These are phyloP conservation scores for Protomyces inouyei DNA, from an alignment of 1,139 yeast species.

Conservation along the genomic window DNA sequence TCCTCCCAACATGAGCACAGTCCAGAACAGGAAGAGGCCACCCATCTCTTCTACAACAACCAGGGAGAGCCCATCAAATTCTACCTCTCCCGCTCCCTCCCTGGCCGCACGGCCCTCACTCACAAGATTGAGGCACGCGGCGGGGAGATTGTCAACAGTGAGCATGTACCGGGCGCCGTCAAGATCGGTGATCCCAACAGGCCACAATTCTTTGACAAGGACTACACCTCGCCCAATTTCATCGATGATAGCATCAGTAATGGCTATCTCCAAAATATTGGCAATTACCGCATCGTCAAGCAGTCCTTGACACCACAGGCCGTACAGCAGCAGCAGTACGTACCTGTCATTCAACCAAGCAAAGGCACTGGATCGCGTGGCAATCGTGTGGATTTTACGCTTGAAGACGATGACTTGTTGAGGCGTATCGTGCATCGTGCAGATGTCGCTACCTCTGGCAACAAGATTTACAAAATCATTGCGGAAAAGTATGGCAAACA, in stretches of 20 bases:
- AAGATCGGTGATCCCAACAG: slow-evolving; percentile 17
- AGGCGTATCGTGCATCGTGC: slow-evolving; percentile 22
- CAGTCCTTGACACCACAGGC: too few species aligned
- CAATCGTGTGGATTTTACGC: slow-evolving; percentile 15
- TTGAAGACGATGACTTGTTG: slow-evolving; percentile 21
- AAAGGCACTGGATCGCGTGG: slow-evolving; percentile 17
- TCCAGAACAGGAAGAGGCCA: background rate
- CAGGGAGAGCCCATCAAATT: slow-evolving; percentile 21
- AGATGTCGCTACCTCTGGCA: slow-evolving; percentile 18
- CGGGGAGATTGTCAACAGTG: slow-evolving; percentile 9
- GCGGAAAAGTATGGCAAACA: slow-evolving; percentile 15
- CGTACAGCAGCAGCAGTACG: background rate
- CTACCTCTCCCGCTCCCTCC: slow-evolving; percentile 12
- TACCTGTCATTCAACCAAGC: background rate
- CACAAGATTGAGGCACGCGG: slow-evolving; percentile 17
- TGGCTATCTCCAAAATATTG: slow-evolving; percentile 10
- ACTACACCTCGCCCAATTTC: slow-evolving; percentile 1
- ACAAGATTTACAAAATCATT: slow-evolving; percentile 20
- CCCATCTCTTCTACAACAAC: slow-evolving; percentile 6
- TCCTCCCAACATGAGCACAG: background rate
- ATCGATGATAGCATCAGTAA: slow-evolving; percentile 22
- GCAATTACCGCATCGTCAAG: slow-evolving; percentile 1
- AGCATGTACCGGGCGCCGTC: background rate
- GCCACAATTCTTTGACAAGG: slow-evolving; percentile 6
- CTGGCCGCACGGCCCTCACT: background rate